Conservation (phyloP, 208 protist genomes). For the Trypanosoma mega region DNA sequence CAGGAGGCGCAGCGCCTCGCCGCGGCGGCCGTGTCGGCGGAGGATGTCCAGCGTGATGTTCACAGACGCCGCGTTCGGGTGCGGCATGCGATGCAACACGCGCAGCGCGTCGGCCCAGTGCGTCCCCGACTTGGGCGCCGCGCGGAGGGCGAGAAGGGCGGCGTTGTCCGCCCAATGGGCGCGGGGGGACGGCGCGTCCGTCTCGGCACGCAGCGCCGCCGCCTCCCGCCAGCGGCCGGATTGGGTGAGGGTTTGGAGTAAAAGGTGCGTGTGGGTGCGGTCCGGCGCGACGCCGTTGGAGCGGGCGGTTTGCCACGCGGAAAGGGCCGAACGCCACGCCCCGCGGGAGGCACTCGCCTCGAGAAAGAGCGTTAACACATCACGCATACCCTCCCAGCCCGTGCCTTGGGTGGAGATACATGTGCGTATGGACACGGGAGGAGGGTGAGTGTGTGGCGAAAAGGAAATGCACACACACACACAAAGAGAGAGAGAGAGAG, state of each 20-base stretch:
- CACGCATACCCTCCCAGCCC: conserved; percentile 8
- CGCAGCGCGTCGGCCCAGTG: conserved; percentile 20
- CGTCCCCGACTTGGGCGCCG: conserved; percentile 18
- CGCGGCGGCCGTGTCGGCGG: conserved; percentile 18
- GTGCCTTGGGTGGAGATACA: not conserved
- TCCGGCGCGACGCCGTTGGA: not conserved
- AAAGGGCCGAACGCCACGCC: conserved; percentile 28
- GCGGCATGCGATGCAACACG: conserved; percentile 10
- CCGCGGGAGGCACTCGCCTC: conserved; percentile 31
- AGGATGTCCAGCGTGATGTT: conserved; percentile 24
- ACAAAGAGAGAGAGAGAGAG: not conserved
- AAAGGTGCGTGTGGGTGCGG: conserved; percentile 6
- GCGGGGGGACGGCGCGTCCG: not conserved
- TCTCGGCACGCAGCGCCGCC: not conserved
- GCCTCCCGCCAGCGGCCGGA: conserved; percentile 19
- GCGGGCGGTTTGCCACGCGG: conserved; percentile 11
- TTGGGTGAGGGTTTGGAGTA: conserved; percentile 12
- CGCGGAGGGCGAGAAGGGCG: conserved; percentile 18
- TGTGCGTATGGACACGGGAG: not conserved
- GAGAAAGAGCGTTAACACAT: conserved; percentile 29
- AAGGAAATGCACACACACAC: not conserved
- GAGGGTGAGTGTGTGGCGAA: not conserved
- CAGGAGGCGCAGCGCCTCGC: conserved; percentile 15
- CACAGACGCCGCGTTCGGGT: conserved; percentile 22
- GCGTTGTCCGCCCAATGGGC: conserved; percentile 29